Evolutionary conservation across 2,329 filamentous ascomycete genomes (phyloP), one percentile per base, ranked within the genome.

Genomic region (Exophiala viscosa): DNA sequence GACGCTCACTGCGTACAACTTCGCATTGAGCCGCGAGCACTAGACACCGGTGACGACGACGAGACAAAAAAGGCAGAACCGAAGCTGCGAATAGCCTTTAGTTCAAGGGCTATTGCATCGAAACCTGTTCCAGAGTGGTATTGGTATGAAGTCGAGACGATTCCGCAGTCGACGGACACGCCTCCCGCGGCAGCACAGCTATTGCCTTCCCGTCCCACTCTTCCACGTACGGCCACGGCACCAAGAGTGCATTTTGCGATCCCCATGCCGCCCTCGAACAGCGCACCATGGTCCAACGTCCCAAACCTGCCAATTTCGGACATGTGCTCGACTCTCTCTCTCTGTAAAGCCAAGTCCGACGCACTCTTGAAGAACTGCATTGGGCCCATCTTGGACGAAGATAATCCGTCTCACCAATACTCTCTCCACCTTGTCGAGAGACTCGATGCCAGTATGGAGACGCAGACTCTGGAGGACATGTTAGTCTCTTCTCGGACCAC

Each of bases 1-100:
- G 33, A 45, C 20, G 33, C 32, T 2, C 52, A 55, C 34, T 35
- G 35, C 13, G 52, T 55, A 2, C 48, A 55, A 13, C 48, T 55
- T 38, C 41, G 52, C 6, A 32, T 55, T 3, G 49, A 48, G 13
- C 48, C 44, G 2, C 36, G 14, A 13, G n/a, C 45, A 38, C 28
- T 28, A 10, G 40, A 49, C 7, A 34, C 34, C 15, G 3, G 23
- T 28, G 8, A 28, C 23, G 23, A 28, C 8, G 23, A 28, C 3
- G 23, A 28, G 5, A 28, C 23, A 28, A 7, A 28, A 28, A 5
- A 5, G 8, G 23, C 23, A 28, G 23, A 5, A 28, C 23, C 23
- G 8, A 28, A 28, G 23, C 23, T 28, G 23, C 23, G 23, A 28
- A 28, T 28, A 28, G 23, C 23, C 8, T 28, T 28, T 7, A 28